Percentiles rank a stretch among this genome's conserved stretches.
Conservation (phyloP, 129 eudicot species). For the Flaveria linearis region DNA sequence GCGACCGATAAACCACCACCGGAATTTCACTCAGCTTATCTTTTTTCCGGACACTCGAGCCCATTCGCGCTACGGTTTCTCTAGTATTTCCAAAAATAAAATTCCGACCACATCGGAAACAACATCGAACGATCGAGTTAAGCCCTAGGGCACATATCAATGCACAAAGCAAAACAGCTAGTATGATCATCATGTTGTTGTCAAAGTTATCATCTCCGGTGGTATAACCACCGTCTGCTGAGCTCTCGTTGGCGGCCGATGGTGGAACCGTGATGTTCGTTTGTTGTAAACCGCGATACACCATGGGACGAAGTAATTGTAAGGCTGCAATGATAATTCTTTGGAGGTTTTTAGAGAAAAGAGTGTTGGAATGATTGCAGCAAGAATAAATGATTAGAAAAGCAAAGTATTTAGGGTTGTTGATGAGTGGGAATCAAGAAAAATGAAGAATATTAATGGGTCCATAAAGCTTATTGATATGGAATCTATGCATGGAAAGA, state of each 20-base stretch:
- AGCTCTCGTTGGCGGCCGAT: constrained; percentile 25
- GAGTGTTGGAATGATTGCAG: constrained; percentile 55
- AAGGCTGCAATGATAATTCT: neutral
- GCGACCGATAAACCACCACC: constrained; percentile 50
- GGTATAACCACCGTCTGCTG: constrained; percentile 20
- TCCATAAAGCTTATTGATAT: constrained; percentile 36
- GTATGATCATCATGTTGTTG: constrained; percentile 77
- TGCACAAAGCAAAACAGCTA: constrained; percentile 70
- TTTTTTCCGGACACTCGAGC: constrained; percentile 38
- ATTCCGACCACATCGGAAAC: constrained; percentile 44
- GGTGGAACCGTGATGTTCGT: constrained; percentile 34
- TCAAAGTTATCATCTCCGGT: constrained; percentile 49
- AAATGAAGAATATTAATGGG: constrained; percentile 43
- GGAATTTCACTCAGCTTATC: constrained; percentile 59
- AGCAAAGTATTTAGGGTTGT: constrained; percentile 30
- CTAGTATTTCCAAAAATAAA: constrained; percentile 22
- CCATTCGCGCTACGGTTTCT: constrained; percentile 25
- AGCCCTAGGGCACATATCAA: constrained; percentile 70
- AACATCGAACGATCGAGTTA: constrained; percentile 66
- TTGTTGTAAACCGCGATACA: constrained; percentile 39
- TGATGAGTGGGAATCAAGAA: constrained; percentile 39
- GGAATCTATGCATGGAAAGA: constrained; percentile 29
- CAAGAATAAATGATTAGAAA: constrained; percentile 43
- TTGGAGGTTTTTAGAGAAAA: constrained; percentile 13
- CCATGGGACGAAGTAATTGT: constrained; percentile 17